Evolutionary conservation across 2,329 filamentous ascomycete genomes (phyloP).

Genomic region (Fusarium clavum): DNA sequence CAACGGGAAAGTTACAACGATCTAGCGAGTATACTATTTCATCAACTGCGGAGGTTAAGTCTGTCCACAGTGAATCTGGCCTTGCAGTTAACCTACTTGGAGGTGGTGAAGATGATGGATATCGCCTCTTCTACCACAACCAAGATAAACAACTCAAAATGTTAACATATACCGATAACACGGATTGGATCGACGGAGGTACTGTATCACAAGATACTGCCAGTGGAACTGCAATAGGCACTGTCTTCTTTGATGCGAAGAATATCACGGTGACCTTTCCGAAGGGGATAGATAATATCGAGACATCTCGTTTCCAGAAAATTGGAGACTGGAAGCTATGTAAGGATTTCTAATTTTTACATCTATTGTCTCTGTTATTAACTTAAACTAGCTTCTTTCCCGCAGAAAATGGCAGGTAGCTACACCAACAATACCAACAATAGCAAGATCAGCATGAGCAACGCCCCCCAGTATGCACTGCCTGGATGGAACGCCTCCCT

Average conservation of each 20-base stretch:
- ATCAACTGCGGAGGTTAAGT: not conserved
- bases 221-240: not conserved
- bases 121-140: slow-evolving; percentile 1
- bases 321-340: not conserved
- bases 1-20: not conserved
- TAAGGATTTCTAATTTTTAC: not conserved
- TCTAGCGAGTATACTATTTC: slow-evolving; percentile 1
- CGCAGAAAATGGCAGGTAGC: not conserved
- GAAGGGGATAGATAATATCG: not conserved
- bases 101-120: not conserved
- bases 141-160: not conserved
- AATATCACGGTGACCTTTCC: slow-evolving; percentile 1
- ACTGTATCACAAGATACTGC: not conserved
- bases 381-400: not conserved
- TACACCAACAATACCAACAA: not conserved
- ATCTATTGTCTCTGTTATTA: not conserved
- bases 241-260: not conserved
- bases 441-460: not conserved
- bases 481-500: slow-evolving; percentile 1
- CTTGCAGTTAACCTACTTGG: slow-evolving; percentile 1
- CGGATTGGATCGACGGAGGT: not conserved
- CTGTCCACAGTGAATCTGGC: not conserved
- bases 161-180: not conserved
- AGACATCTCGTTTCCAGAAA: not conserved
- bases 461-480: not conserved